Evolutionary conservation across 164 flowering plant genomes (phyloP).

Genomic region (Malania oleifera): DNA sequence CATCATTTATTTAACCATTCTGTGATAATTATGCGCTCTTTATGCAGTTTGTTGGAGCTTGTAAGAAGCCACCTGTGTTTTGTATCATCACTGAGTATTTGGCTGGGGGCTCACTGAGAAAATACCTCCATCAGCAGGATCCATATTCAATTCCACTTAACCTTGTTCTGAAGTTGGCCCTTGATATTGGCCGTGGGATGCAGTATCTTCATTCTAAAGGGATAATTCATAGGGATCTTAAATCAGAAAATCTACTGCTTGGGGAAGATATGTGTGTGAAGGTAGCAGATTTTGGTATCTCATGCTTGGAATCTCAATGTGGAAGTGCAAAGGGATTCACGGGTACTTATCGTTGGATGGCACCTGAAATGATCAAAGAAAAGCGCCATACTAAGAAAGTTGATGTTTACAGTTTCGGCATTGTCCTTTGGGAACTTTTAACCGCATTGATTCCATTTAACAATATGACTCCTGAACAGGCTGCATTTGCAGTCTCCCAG

Average conservation of each 20-base stretch:
- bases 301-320: constrained; percentile 86
- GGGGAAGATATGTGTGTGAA: constrained; percentile 82
- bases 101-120: constrained; percentile 81
- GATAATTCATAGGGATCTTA: constrained; percentile 88
- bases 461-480: constrained; percentile 96
- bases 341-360: constrained; percentile 99
- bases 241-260: constrained; percentile 85
- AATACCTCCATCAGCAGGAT: constrained; percentile 81
- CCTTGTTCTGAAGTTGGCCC: constrained; percentile 65
- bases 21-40: constrained; percentile 5
- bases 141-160: constrained; percentile 76
- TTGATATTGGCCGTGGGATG: constrained; percentile 91
- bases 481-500: constrained; percentile 94
- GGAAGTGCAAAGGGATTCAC: constrained; percentile 82
- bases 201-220: constrained; percentile 86
- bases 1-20: not conserved
- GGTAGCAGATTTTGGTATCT: constrained; percentile 96
- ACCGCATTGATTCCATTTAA: constrained; percentile 88
- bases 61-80: constrained; percentile 94
- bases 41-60: constrained; percentile 88
- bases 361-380: constrained; percentile 95
- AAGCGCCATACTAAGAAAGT: constrained; percentile 85
- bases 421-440: constrained; percentile 92
- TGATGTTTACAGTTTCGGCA: constrained; percentile 94
- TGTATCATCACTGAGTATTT: constrained; percentile 92